Evolutionary conservation across 768 basidiomycete genomes (phyloP), one percentile per base, ranked within the genome.

Genomic region (Candolleomyces efflorescens): DNA sequence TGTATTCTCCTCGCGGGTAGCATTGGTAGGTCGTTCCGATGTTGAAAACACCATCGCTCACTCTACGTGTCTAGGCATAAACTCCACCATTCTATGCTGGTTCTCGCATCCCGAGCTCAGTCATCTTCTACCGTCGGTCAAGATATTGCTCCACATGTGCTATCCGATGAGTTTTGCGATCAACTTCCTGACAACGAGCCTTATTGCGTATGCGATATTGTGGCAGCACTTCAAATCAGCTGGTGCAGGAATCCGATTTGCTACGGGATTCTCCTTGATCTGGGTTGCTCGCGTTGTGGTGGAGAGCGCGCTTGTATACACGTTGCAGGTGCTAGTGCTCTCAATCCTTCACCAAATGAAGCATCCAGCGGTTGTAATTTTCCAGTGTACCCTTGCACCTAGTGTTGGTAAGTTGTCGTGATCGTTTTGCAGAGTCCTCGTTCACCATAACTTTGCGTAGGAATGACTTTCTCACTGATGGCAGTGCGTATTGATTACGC

Each of bases 271-370:
- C 9, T 58, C 61, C 37, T 58, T 69, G 7, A 51, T 67, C 10
- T 55, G 55, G 17, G 52, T 69, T 41, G 53, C 67, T 43, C 65
- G 67, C 11, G 68, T 71, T 26, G 53, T 71, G 4, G 56, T 71
- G 45, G 69, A 71, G 46, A 71, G 69, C 51, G 69, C 69, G 5
- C 64, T 66, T 58, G 60, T 71, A n/a, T 71, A 71, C 53, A 68
- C 68, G 2, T 36, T 68, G 11, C 63, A 69, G 41, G 50, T 71
- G 13, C 60, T 71, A 26, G 54, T 69, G 32, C 63, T 69, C 12
- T 66, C 69, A 26, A 64, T 71, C 20, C 58, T 71, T 3, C 66
- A 67, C 46, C 63, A 65, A 11, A 44, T 67, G 24, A 53, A 62
- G 26, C 60, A 64, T 46, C 41, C 41, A 20, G 41, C 41, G 5